Evolutionary conservation across 2,329 filamentous ascomycete genomes (phyloP).

Genomic region (Arthrobotrys conoides): DNA sequence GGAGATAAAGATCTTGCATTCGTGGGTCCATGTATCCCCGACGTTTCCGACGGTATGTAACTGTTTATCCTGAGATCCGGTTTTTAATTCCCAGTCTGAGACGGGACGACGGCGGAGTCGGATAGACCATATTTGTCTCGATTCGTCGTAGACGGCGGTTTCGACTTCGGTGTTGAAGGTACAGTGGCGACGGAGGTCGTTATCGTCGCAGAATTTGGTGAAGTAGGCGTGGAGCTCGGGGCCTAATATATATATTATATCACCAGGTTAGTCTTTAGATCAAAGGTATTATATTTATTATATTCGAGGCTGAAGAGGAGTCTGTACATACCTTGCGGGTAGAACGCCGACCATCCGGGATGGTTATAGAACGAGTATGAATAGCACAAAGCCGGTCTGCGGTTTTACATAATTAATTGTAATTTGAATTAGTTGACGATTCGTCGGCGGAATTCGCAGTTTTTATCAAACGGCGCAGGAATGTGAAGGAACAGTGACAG

Average conservation of each 20-base stretch:
- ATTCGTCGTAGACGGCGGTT: constrained; percentile 71
- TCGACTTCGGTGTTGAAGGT: constrained; percentile 74
- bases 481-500: not conserved
- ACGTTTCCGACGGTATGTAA: constrained; percentile 18
- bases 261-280: too few species aligned
- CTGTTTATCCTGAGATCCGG: constrained; percentile 67
- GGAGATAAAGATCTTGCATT: constrained; percentile 72
- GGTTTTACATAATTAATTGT: constrained; percentile 22
- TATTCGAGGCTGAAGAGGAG: not conserved
- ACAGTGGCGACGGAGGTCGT: constrained; percentile 73
- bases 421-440: not conserved
- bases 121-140: constrained; percentile 73
- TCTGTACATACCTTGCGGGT: constrained; percentile 65
- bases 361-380: constrained; percentile 73
- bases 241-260: constrained; percentile 63
- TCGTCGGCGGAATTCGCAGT: not conserved
- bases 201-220: constrained; percentile 71
- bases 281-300: not conserved
- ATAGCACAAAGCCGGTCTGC: constrained; percentile 72
- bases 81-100: constrained; percentile 72
- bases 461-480: not conserved
- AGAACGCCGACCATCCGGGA: constrained; percentile 70
- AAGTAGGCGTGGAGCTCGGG: constrained; percentile 71
- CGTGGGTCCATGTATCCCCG: constrained; percentile 70
- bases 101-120: constrained; percentile 70